phyloP scores from a whole-genome alignment of 2,329 filamentous ascomycete genomes.

The Fusarium falciforme region DNA sequence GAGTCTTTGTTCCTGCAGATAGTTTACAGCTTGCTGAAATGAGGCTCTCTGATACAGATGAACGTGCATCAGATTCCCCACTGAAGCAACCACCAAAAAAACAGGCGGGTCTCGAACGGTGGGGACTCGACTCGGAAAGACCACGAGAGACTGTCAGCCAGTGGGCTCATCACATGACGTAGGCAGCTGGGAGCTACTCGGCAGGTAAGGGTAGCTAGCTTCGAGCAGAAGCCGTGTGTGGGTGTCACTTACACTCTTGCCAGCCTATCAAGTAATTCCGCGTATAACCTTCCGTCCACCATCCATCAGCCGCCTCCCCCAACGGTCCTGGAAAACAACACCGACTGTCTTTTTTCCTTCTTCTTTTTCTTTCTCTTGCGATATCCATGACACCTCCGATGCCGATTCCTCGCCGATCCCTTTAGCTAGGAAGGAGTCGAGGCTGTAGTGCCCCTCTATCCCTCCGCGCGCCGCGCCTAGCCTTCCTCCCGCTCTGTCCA shows the following conservation, averaged over 20 bases:
- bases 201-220: conserved; percentile 3
- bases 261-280: conserved; percentile 39
- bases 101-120: conserved; percentile 4
- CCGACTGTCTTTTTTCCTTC: conserved; percentile 14
- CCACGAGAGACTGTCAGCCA: conserved; percentile 14
- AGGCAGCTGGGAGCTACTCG: conserved; percentile 8
- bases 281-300: conserved; percentile 29
- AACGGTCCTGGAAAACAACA: conserved; percentile 16
- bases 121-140: not conserved
- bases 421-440: conserved; percentile 32
- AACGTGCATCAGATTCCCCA: not conserved
- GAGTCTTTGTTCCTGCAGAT: not conserved
- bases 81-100: not conserved
- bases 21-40: not conserved
- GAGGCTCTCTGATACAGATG: not conserved
- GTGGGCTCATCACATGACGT: conserved; percentile 43
- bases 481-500: conserved; percentile 16
- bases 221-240: conserved; percentile 2
- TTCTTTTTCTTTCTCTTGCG: conserved; percentile 1
- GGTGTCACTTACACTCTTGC: conserved; percentile 34
- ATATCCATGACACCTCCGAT: conserved; percentile 19
- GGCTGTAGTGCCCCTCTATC: conserved; percentile 31
- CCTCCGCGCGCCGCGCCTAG: conserved; percentile 19
- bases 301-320: conserved; percentile 22
- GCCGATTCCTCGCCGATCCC: conserved; percentile 19